These are phyloP conservation scores for Solanum hybrid DNA, from an alignment of 305 asterid species.

Conservation along the genomic window DNA sequence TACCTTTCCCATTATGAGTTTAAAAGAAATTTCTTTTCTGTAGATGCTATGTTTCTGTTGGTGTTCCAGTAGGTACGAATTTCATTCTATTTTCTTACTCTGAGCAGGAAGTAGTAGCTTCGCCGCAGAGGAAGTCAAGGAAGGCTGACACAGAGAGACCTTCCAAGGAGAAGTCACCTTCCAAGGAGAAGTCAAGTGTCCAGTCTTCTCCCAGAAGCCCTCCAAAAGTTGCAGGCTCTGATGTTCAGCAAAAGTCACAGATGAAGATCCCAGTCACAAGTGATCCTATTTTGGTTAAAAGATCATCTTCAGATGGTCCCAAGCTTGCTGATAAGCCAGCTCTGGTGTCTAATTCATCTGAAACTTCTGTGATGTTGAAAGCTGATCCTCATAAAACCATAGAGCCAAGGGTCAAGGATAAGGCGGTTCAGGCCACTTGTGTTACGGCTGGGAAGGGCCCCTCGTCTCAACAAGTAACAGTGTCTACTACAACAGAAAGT, in stretches of 20 bases:
- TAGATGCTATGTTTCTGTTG: not conserved
- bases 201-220: slow-evolving; percentile 42
- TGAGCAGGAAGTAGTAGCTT: slow-evolving; percentile 43
- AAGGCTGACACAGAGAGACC: slow-evolving; percentile 20
- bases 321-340: slow-evolving; percentile 34
- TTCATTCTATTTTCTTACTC: slow-evolving; percentile 10
- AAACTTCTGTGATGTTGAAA: slow-evolving; percentile 25
- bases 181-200: slow-evolving; percentile 19
- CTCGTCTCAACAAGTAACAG: slow-evolving; percentile 17
- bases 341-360: slow-evolving; percentile 17
- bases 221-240: slow-evolving; percentile 26
- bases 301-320: slow-evolving; percentile 34
- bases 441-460: slow-evolving; percentile 24
- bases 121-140: slow-evolving; percentile 18
- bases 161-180: slow-evolving; percentile 18
- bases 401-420: slow-evolving; percentile 29
- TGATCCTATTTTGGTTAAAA: slow-evolving; percentile 22
- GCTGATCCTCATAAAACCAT: slow-evolving; percentile 24
- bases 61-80: not conserved
- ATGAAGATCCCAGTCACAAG: slow-evolving; percentile 21
- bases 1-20: not conserved
- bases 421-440: slow-evolving; percentile 20
- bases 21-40: not conserved
- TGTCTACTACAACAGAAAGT: slow-evolving; percentile 9
- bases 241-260: slow-evolving; percentile 25